Evolutionary conservation across 768 basidiomycete species (phyloP), one percentile per base, ranked within the genome.

Genomic region (Phanerochaete carnosa): DNA sequence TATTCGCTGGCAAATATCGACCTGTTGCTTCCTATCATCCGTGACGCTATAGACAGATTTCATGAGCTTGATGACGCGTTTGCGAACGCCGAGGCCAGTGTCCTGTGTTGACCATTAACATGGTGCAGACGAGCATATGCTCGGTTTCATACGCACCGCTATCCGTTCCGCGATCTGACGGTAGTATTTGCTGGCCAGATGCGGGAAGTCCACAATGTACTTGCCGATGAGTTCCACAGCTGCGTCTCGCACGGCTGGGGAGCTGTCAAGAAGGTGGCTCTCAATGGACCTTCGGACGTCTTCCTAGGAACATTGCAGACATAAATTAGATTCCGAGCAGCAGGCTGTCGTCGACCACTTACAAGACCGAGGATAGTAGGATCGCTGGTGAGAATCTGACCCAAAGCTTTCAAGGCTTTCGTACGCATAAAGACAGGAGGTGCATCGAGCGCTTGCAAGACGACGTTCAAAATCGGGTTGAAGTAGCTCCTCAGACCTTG

Each of bases 171-270:
- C 86, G 56, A 99, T 92, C 71, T 87, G 87, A 50, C 82, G 79
- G 68, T 95, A 96, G 75, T 98, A 98, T 66, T 95, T 87, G 3
- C 84, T 83, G 0, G 92, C 93, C n/a, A 98, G 87, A 58, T 88
- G 87, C 0, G 94, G 92, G 0, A 89, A 87, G 62, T 94, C 89
- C 35, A 95, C 85, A 79, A 98, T 88, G 68, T 98, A 96, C 75
- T 94, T 96, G n/a, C 97, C 97, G 59, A 98, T 92, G 59, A 99
- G 77, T 69, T 98, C 97, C 15, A 99, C 92, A 5, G 96, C 95
- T 4, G 95, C 94, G 70, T 99, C 97, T 12, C 97, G 90, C 7
- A 99, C 97, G 19, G 92, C 90, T 0, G 97, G 89, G 0, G 97
- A 98, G 64, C 83, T 89, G 66, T 99, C 97, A 1, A 91, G 78